Base-by-base conservation (phyloP, 495 filamentous ascomycete species). In the Terfezia claveryi region DNA sequence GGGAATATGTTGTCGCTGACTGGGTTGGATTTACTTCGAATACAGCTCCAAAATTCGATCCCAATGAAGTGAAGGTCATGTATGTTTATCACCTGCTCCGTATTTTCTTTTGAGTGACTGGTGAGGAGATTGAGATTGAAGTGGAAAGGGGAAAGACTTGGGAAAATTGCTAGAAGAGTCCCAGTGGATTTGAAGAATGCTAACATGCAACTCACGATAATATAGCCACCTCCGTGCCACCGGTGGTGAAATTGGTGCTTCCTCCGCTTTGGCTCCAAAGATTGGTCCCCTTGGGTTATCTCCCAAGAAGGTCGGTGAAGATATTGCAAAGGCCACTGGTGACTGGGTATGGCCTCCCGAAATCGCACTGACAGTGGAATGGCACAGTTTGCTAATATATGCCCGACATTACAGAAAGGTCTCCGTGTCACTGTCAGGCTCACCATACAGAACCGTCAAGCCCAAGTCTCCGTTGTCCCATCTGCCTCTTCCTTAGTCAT, bases 391-490 rank as follows among this genome's bases (percentile, higher is more conserved):
- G 27, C 37, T 51, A 37, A 52, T 38, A 9, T 38, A 37, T 32
- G 51, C 54, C 61, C 7, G 17, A 4, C 0, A 14, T 14, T 46
- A 67, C 62, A 82, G 78, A 83, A 83, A 79, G 81, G 80, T 62
- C 77, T 84, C 64, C 88, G 89, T 68, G 91, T 96, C 68, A 99
- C 91, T 49, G 91, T 99, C 70, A 81, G 79, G 66, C 81, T 99
- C 72, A 95, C 91, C 62, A 96, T 99, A 76, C 91, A 99, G 76
- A 99, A 99, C 76, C 88, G 92, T 78, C 92, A 96, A 82, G 92
- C 92, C 59, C 78, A 82, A 58, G 88, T 99, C 69, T 99, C 92
- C 37, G 92, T 99, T 66, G 92, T 96, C 60, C 91, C 91, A 57
- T 92, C 91, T 55, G 91, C 91, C 55, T 96, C 92, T 37, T 94